Evolutionary conservation across 2,329 filamentous ascomycete species (phyloP), one percentile per base, ranked within the genome.

Genomic region (Ophioceras dolichostomum): DNA sequence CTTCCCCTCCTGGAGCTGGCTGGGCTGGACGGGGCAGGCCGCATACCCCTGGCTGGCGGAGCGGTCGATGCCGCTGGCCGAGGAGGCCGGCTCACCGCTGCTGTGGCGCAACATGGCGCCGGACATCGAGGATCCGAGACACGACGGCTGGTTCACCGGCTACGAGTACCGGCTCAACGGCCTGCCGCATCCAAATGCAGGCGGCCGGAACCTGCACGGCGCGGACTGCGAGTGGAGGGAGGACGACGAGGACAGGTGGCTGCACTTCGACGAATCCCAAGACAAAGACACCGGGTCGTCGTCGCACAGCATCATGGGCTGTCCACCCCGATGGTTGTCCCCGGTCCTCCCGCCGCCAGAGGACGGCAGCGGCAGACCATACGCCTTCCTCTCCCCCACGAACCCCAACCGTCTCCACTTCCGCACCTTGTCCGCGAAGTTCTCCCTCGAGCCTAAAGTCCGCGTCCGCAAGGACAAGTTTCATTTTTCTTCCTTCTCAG

Each of bases 1-100:
- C 8, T 37, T 37, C 20, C 35, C 35, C 13, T 31, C 27, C 35
- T 37, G 35, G 35, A 37, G 35, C 28, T 37, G 35, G 35, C 35
- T 37, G 8, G 35, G 35, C 4, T 37, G 35, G 35, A 31, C 35
- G 7, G 35, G 35, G 4, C 35, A 26, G 35, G 35, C 35, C 5
- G 27, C 28, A 19, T 37, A 37, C 28, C 35, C 35, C 8, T 37
- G 35, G 35, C 28, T 37, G 27, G 18, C 17, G 28, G 35, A 31
- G 20, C 35, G 35, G 10, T 12, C 20, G 2, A 31, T 32, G 35
- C 35, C 35, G n/a, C 31, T 37, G 27, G 31, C 27, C 7, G 35
- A 37, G 35, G 35, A 37, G 20, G 18, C 28, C n/a, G 35, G 35
- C 20, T 37, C 35, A 20, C 35, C 35, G 28, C 35, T 37, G 13